Conservation (phyloP, 495 filamentous ascomycete genomes). For the Immersiella caudata region DNA sequence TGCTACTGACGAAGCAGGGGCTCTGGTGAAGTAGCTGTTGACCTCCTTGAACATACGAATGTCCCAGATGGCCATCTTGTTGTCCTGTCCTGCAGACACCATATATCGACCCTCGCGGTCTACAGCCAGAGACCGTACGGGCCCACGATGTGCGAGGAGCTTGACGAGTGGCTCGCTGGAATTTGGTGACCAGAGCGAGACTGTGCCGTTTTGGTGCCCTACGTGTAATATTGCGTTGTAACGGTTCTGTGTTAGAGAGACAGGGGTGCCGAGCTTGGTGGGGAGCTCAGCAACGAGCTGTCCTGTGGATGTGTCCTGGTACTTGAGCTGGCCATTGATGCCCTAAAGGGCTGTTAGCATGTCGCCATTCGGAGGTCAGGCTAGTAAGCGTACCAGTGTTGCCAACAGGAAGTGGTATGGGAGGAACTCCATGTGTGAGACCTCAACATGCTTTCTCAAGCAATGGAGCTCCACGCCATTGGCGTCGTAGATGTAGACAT, state of each 20-base stretch:
- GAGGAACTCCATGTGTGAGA: constrained; percentile 92
- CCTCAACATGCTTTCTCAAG: constrained; percentile 84
- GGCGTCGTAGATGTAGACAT: constrained; percentile 87
- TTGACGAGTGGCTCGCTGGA: constrained; percentile 84
- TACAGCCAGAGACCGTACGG: constrained; percentile 83
- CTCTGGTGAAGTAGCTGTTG: constrained; percentile 83
- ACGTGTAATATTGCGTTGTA: constrained; percentile 88
- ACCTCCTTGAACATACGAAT: constrained; percentile 92
- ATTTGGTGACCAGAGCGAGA: constrained; percentile 96
- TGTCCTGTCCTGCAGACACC: constrained; percentile 89
- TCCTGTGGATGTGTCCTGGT: constrained; percentile 93
- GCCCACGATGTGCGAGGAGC: constrained; percentile 89
- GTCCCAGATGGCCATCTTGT: constrained; percentile 94
- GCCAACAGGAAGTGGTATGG: constrained; percentile 95
- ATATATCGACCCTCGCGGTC: constrained; percentile 94
- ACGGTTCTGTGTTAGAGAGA: constrained; percentile 82
- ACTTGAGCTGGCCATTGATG: constrained; percentile 84
- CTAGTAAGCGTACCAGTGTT: constrained; percentile 64
- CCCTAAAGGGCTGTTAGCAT: constrained; percentile 53
- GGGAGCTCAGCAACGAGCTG: constrained; percentile 79
- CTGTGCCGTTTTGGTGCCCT: constrained; percentile 91
- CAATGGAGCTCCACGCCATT: constrained; percentile 90
- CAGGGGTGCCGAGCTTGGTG: constrained; percentile 81
- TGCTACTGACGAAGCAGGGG: constrained; percentile 79
- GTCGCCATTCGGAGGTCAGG: background rate